Evolutionary conservation across 202 grass and related monocot species (phyloP).

Genomic region (Digitaria exilis): DNA sequence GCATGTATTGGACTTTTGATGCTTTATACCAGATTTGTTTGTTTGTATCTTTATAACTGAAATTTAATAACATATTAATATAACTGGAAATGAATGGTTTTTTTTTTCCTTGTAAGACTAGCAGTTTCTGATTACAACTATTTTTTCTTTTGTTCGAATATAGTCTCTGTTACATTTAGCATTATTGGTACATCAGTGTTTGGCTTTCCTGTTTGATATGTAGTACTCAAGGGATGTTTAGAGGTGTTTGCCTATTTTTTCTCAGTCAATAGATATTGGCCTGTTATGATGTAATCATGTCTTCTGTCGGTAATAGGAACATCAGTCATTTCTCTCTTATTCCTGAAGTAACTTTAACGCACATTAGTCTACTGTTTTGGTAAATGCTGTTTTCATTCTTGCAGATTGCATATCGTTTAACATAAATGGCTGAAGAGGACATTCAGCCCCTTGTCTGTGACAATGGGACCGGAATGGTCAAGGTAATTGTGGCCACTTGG

Average conservation of each 20-base stretch:
- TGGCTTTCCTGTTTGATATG: background rate
- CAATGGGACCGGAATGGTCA: slow-evolving; percentile 94
- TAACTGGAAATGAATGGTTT: background rate
- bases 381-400: slow-evolving; percentile 17
- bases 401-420: slow-evolving; percentile 43
- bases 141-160: slow-evolving; percentile 5
- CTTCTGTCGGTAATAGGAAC: background rate
- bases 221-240: background rate
- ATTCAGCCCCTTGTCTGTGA: slow-evolving; percentile 93
- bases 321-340: background rate
- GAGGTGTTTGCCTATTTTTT: background rate
- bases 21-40: background rate
- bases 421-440: slow-evolving; percentile 80
- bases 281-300: slow-evolving; percentile 23
- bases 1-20: background rate
- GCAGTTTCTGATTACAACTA: background rate
- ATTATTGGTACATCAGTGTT: slow-evolving; percentile 3
- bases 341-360: background rate
- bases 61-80: background rate
- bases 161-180: background rate
- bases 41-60: background rate
- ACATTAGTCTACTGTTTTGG: slow-evolving; percentile 1
- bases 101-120: background rate
- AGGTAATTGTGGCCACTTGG: slow-evolving; percentile 53
- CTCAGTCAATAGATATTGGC: background rate